Percentiles rank a stretch among this genome's conserved stretches.
These are phyloP conservation scores for Curvularia lunata DNA, from an alignment of 2,329 filamentous ascomycete species.

Conservation along the genomic window DNA sequence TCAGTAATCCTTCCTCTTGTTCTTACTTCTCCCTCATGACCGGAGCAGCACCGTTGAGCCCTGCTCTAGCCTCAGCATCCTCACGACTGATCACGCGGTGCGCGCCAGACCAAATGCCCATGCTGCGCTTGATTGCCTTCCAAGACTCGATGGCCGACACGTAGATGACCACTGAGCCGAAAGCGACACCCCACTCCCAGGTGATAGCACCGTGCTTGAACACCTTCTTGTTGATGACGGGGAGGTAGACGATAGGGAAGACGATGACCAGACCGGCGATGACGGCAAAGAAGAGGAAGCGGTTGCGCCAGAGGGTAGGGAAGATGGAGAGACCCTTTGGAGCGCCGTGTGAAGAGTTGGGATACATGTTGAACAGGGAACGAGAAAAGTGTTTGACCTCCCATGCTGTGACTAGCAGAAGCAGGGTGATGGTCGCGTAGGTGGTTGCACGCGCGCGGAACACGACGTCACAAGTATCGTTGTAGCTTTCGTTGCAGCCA, in stretches of 20 bases:
- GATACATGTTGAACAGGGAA: conserved; percentile 55
- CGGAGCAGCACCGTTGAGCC: conserved; percentile 17
- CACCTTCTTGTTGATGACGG: conserved; percentile 54
- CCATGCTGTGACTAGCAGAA: conserved; percentile 56
- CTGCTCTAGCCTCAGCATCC: conserved; percentile 47
- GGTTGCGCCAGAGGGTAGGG: conserved; percentile 50
- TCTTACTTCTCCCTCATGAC: conserved; percentile 24
- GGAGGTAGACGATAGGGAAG: conserved; percentile 56
- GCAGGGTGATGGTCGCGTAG: conserved; percentile 53
- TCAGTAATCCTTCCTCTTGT: not conserved
- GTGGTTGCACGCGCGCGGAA: conserved; percentile 56
- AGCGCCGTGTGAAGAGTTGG: conserved; percentile 29
- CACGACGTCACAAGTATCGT: conserved; percentile 50
- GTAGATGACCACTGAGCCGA: conserved; percentile 51
- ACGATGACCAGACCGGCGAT: conserved; percentile 50
- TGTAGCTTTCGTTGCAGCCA: conserved; percentile 55
- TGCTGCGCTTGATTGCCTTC: conserved; percentile 54
- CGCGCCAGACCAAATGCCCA: conserved; percentile 45
- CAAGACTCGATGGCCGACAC: conserved; percentile 52
- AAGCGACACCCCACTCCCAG: conserved; percentile 57
- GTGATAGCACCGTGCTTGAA: conserved; percentile 54
- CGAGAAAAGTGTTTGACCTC: conserved; percentile 56
- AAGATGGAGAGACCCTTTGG: conserved; percentile 46
- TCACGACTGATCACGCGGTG: conserved; percentile 39
- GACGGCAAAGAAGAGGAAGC: conserved; percentile 55